Evolutionary conservation across 805 yeast species (phyloP).

Genomic region (Sugiyamaella boreocaroliniensis): DNA sequence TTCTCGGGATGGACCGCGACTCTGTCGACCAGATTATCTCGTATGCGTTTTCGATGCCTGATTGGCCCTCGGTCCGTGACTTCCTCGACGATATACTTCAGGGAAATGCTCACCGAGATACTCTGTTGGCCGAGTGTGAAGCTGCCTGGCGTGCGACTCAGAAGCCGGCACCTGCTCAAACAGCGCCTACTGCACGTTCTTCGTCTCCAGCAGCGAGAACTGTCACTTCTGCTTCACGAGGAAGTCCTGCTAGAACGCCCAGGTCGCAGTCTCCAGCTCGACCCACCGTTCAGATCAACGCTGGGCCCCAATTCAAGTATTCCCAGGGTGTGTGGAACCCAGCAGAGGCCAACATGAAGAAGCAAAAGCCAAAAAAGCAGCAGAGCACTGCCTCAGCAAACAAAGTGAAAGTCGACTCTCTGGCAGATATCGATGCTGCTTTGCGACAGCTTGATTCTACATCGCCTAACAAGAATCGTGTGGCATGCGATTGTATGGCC

Average conservation of each 20-base stretch:
- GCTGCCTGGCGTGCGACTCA: background rate
- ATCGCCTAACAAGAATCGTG: slow-evolving; percentile 27
- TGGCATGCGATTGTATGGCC: slow-evolving; percentile 76
- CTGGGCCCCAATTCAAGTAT: slow-evolving; percentile 7
- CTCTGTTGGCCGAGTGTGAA: background rate
- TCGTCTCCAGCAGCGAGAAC: background rate
- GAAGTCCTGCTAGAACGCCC: background rate
- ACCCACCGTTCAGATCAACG: background rate
- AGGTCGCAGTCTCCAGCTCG: slow-evolving; percentile 2
- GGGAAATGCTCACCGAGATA: background rate
- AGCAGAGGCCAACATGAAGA: slow-evolving; percentile 2
- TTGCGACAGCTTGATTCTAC: slow-evolving; percentile 46
- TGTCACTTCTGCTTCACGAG: background rate
- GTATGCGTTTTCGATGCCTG: slow-evolving; percentile 3
- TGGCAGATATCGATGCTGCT: slow-evolving; percentile 61
- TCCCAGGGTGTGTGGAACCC: slow-evolving; percentile 14
- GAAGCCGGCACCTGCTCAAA: background rate
- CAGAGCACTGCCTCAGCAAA: background rate
- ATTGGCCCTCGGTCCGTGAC: background rate
- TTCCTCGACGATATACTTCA: background rate
- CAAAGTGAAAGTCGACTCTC: slow-evolving; percentile 42
- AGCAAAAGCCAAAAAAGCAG: slow-evolving; percentile 4
- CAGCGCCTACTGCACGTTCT: background rate
- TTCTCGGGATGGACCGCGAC: slow-evolving; percentile 5
- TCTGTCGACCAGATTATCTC: slow-evolving; percentile 6